Conservation (phyloP, 2,329 filamentous ascomycete genomes). For the Diplodia intermedia region DNA sequence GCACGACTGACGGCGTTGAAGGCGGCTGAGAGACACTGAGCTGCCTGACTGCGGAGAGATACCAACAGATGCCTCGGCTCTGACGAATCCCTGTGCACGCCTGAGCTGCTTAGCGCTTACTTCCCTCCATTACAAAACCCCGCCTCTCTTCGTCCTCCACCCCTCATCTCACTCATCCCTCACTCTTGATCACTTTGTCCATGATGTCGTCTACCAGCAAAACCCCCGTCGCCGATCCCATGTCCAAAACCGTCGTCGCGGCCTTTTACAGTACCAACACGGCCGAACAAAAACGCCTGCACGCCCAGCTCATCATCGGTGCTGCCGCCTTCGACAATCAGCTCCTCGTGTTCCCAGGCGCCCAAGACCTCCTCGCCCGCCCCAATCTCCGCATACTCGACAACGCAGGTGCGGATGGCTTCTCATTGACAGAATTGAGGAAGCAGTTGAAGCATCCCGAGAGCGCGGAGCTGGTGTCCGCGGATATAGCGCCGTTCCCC, state of each 20-base stretch:
- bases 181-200: neutral
- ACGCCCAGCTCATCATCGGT: neutral
- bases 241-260: neutral
- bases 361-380: neutral
- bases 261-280: neutral
- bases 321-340: neutral
- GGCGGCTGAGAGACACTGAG: neutral
- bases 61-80: neutral
- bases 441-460: neutral
- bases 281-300: conserved; percentile 2
- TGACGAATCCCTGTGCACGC: neutral
- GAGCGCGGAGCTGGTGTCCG: neutral
- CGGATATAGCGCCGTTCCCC: conserved; percentile 1
- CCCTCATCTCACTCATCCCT: neutral
- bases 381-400: conserved; percentile 7
- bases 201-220: neutral
- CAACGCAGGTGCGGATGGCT: conserved; percentile 1
- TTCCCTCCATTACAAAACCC: neutral
- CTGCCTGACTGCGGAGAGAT: neutral
- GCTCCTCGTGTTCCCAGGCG: conserved; percentile 9
- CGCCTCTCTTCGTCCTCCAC: neutral
- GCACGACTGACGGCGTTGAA: neutral
- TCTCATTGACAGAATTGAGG: neutral
- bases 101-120: neutral
- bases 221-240: neutral